Base-by-base conservation (phyloP, 1,139 yeast genomes). In the Candida albicans region DNA sequence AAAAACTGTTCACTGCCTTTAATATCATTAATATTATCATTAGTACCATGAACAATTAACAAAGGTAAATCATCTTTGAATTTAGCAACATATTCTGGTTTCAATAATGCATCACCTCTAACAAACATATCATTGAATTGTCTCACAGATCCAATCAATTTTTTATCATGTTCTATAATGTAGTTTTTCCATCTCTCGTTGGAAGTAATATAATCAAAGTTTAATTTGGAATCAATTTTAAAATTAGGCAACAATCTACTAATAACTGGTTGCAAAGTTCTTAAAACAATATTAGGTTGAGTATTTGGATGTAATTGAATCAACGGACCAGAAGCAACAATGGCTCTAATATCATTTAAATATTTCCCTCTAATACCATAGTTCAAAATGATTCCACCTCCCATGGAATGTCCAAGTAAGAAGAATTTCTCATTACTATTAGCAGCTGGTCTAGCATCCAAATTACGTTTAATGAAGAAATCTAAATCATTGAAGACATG, bases 401-500 rank as follows among this genome's bases (percentile, higher is more conserved):
- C 99, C 97, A 93, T 90, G n/a, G 96, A 87, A 58, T 87, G 96
- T 2, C 97, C 96, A 65, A 80, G 72, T 51, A 93, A 59, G 55
- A 74, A 77, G 35, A 89, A 58, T 51, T 81, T 81, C 38, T 70
- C 71, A 8, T 58, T 43, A 13, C 50, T 45, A 39, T 57, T 55
- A 4, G 43, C 39, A 18, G 5, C 22, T 5, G 22, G 22, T 37
- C 65, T 50, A 28, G 53, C 51, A 33, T 62, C 65, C 18, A 67
- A 58, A 43, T 64, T 64, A 22, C 54, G 51, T 46, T 70, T 70
- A 49, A 84, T 67, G 57, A 91, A 75, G 53, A 71, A 77, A 53
- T 89, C 89, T 54, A 91, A 68, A 59, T 89, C 97, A 32, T 75
- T 69, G 61, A 79, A 83, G 3, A 82, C 79, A 50, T 75, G 76